Base-by-base conservation (phyloP, 2,329 filamentous ascomycete species). In the Metarhizium anisopliae region DNA sequence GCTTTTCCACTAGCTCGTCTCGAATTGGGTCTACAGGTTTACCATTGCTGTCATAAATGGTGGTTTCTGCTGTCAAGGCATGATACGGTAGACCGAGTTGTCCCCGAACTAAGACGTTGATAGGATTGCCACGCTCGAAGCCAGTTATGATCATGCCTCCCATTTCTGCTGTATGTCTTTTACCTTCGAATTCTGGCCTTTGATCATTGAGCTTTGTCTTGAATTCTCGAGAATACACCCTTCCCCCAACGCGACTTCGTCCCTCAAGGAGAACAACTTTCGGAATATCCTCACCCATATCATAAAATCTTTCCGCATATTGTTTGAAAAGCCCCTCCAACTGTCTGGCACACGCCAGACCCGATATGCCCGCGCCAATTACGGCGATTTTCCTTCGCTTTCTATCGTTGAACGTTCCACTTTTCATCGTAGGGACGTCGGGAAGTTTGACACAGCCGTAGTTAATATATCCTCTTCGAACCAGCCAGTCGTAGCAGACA, bases 101-200 rank as follows among this genome's bases (percentile, higher is more conserved):
- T 16, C 90, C 92, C 61, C 94, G 86, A 56, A 99, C 85, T 58
- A 99, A 84, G 51, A 92, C 83, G 67, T 96, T 95, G 63, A 99
- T 75, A 5, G 94, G 94, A 64, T 99, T 99, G 18, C 95, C 95
- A 61, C 90, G 84, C 62, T 97, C 91, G 68, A 97, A 99, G 0
- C 94, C 94, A 38, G 95, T 96, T 59, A 99, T 91, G 58, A 99
- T 97, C 79, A 99, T 96, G 55, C 93, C 94, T 32, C 94, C 94
- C 85, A 96, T 95, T 69, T 99, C 94, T 36, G 90, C 94, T 20
- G 92, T 97, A 66, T 87, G 87, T 52, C 83, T 76, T 59, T 77
- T 80, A 8, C 76, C 79, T 72, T 81, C 68, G 79, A 82, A 71
- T 67, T 61, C 76, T 67, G 77, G 72, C 67, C 83, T 62, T 60